phyloP scores from a whole-genome alignment of 495 filamentous ascomycete species.

The Lentithecium fluviatile region DNA sequence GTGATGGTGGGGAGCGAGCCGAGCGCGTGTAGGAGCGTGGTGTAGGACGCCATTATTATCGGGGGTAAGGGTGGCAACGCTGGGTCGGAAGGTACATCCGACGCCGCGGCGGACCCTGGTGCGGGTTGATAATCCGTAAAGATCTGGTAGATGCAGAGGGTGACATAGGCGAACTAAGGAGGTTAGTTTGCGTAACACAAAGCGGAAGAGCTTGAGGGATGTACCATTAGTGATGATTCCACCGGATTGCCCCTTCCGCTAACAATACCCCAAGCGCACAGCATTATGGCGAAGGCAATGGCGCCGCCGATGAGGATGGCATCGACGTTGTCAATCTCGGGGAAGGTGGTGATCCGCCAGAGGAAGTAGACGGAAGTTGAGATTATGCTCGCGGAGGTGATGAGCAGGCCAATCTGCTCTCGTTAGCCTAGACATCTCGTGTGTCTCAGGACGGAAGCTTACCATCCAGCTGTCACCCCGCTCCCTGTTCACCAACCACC shows the following conservation, averaged over 20 bases:
- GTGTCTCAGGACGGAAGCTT: slow-evolving; percentile 43
- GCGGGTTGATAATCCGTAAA: slow-evolving; percentile 96
- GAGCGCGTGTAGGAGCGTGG: slow-evolving; percentile 80
- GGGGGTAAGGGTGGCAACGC: slow-evolving; percentile 94
- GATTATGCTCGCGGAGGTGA: slow-evolving; percentile 84
- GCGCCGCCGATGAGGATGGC: slow-evolving; percentile 88
- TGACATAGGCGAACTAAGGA: slow-evolving; percentile 81
- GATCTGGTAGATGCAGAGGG: slow-evolving; percentile 97
- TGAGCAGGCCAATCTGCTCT: slow-evolving; percentile 76
- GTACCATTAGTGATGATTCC: slow-evolving; percentile 79
- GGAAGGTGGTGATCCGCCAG: slow-evolving; percentile 90
- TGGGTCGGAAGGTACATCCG: slow-evolving; percentile 55
- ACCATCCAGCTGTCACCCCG: slow-evolving; percentile 97
- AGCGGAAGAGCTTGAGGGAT: slow-evolving; percentile 9
- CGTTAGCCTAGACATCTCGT: slow-evolving; percentile 33
- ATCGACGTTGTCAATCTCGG: slow-evolving; percentile 89
- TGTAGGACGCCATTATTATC: slow-evolving; percentile 98
- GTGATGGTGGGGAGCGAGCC: slow-evolving; percentile 78
- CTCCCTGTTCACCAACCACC: slow-evolving; percentile 89
- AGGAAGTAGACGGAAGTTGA: slow-evolving; percentile 95
- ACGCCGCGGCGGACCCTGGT: slow-evolving; percentile 51
- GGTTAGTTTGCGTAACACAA: neutral
- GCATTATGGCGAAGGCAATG: slow-evolving; percentile 84
- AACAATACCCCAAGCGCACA: slow-evolving; percentile 91
- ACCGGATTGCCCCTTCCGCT: slow-evolving; percentile 93